A percentile compares a stretch with the other conserved stretches of the same genome.
phyloP scores from a whole-genome alignment of 2,329 filamentous ascomycete genomes.

The Pseudomassariella vexata region DNA sequence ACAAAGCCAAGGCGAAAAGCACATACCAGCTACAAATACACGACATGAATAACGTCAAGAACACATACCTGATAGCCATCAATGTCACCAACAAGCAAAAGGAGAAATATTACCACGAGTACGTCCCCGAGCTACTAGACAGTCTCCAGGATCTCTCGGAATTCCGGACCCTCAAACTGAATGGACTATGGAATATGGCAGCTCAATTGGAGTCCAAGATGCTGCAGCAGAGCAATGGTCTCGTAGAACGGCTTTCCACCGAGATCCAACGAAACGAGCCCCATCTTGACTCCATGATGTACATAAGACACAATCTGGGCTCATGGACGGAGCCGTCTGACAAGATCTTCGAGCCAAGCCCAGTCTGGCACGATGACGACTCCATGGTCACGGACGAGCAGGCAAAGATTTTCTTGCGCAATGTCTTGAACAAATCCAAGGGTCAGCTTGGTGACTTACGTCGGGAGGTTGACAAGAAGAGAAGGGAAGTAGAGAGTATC shows the following conservation, averaged over 20 bases:
- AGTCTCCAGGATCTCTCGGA: constrained; percentile 91
- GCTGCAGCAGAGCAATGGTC: constrained; percentile 65
- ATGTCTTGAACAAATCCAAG: constrained; percentile 88
- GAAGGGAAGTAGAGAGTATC: constrained; percentile 74
- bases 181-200: constrained; percentile 78
- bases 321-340: constrained; percentile 79
- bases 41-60: constrained; percentile 98
- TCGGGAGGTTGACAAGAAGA: constrained; percentile 79
- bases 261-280: constrained; percentile 88
- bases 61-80: constrained; percentile 93
- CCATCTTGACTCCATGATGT: constrained; percentile 94
- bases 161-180: constrained; percentile 77
- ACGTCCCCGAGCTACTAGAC: constrained; percentile 88
- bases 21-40: constrained; percentile 86
- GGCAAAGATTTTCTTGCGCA: constrained; percentile 85
- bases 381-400: constrained; percentile 79
- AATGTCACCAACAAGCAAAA: constrained; percentile 98
- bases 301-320: constrained; percentile 83
- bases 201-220: constrained; percentile 75
- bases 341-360: constrained; percentile 86
- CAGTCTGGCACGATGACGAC: constrained; percentile 94
- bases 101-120: constrained; percentile 95
- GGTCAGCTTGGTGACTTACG: constrained; percentile 72
- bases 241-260: constrained; percentile 65
- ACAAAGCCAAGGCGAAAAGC: constrained; percentile 86